Evolutionary conservation across 805 yeast genomes (phyloP).

Genomic region (Teunomyces pallodes): DNA sequence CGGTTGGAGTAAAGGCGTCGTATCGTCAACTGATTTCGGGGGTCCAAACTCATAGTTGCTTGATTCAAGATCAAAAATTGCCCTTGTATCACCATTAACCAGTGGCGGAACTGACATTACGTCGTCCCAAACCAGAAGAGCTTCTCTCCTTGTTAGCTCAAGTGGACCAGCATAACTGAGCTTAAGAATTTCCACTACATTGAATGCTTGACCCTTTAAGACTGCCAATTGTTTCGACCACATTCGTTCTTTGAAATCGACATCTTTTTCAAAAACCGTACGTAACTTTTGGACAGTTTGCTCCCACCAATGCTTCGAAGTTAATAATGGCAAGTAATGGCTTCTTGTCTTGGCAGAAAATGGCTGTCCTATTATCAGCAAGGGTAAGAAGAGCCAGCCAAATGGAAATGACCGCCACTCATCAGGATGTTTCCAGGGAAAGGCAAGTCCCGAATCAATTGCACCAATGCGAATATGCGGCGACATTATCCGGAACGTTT

Average conservation of each 20-base stretch:
- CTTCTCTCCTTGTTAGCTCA: constrained; percentile 58
- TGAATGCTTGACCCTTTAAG: constrained; percentile 74
- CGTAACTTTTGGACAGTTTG: constrained; percentile 47
- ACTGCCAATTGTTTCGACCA: constrained; percentile 69
- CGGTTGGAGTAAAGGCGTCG: constrained; percentile 1
- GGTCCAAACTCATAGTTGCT: constrained; percentile 19
- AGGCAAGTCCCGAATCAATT: constrained; percentile 70
- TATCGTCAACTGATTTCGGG: not conserved
- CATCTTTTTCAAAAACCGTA: constrained; percentile 51
- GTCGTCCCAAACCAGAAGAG: constrained; percentile 60
- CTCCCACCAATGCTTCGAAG: constrained; percentile 72
- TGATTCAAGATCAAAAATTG: constrained; percentile 41
- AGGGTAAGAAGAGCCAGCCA: constrained; percentile 73
- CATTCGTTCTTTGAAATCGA: constrained; percentile 63
- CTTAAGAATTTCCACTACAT: constrained; percentile 65
- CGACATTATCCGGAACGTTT: constrained; percentile 9
- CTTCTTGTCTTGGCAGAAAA: constrained; percentile 54
- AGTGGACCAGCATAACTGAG: constrained; percentile 60
- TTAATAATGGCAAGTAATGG: constrained; percentile 56
- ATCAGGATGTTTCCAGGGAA: constrained; percentile 82
- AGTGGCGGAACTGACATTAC: constrained; percentile 52
- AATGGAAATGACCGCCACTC: constrained; percentile 79
- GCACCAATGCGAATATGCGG: constrained; percentile 61
- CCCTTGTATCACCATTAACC: constrained; percentile 21
- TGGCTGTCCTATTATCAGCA: constrained; percentile 63